Evolutionary conservation across 306 rosid genomes (phyloP).

Genomic region (Vicia faba): DNA sequence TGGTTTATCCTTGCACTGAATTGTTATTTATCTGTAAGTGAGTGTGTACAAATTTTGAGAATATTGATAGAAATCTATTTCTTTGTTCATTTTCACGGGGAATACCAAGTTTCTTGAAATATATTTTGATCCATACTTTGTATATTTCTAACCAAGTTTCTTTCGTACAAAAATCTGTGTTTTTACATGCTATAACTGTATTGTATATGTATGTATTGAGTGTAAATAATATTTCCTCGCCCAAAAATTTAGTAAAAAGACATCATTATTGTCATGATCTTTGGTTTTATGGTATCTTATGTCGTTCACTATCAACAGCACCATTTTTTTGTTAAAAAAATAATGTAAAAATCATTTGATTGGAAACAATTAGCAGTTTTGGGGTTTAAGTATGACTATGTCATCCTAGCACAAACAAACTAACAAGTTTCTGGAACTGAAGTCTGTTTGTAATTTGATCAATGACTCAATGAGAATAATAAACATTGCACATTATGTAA

Average conservation of each 20-base stretch:
- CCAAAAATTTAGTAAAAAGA: constrained; percentile 1
- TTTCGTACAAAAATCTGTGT: neutral
- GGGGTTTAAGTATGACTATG: constrained; percentile 19
- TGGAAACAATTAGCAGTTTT: constrained; percentile 9
- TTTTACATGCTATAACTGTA: constrained; percentile 3
- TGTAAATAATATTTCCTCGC: constrained; percentile 14
- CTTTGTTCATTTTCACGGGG: neutral
- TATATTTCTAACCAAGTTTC: constrained; percentile 13
- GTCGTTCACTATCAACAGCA: neutral
- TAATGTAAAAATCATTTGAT: constrained; percentile 16
- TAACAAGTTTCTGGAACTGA: neutral
- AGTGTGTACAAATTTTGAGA: constrained; percentile 2
- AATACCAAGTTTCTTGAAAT: neutral
- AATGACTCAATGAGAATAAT: neutral
- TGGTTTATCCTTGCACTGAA: constrained; percentile 26
- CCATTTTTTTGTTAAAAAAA: neutral
- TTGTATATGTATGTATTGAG: constrained; percentile 6
- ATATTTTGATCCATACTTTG: constrained; percentile 1
- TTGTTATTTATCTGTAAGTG: constrained; percentile 7
- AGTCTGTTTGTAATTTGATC: neutral
- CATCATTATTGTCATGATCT: constrained; percentile 12
- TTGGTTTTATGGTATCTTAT: constrained; percentile 7
- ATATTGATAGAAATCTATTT: neutral
- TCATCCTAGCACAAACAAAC: neutral
- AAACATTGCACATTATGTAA: constrained; percentile 1